Evolutionary conservation across 805 yeast genomes (phyloP), one percentile per base, ranked within the genome.

Genomic region (Suhomyces emberorum): DNA sequence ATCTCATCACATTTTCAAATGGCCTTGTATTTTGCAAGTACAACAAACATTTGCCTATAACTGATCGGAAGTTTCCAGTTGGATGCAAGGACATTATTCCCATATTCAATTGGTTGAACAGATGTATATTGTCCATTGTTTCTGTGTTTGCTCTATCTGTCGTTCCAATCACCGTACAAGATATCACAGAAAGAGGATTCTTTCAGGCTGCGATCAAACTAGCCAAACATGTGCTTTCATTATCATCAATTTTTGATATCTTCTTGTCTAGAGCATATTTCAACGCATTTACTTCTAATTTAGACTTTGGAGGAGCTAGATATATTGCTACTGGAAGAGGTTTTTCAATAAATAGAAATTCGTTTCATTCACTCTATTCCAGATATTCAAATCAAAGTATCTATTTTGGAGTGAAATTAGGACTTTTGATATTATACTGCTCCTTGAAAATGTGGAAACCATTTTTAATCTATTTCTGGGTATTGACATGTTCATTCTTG

Each of bases 311-410:
- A 34, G 93, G 91, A 44, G 95, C 95, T 3, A 70, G 79, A 51
- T 85, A 85, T 61, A 81, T 84, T 51, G 81, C 89, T 2, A 85
- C 93, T 1, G 93, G 93, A 11, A 71, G 95, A 60, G 88, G 88
- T 8, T 79, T 85, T 55, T 88, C 95, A 2, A 85, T 89, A 3
- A 69, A 79, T 1, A 70, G 95, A 54, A 70, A 76, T 30, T 79
- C 87, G 22, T 82, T 83, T 51, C 61, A 77, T n/a, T 58, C 69
- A 8, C 65, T 86, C 30, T 85, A 79, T 49, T 65, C 87, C 7
- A 70, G 88, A 43, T 85, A 82, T 59, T 79, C 88, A 1, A 47
- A 52, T 27, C 83, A 80, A 33, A 74, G 85, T 42, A 67, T 81
- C 29, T 79, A 82, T 51, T 77, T 77, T 63, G 89, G 88, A 2